Base-by-base conservation (phyloP, 208 protist genomes). In the Zelonia costaricensis region DNA sequence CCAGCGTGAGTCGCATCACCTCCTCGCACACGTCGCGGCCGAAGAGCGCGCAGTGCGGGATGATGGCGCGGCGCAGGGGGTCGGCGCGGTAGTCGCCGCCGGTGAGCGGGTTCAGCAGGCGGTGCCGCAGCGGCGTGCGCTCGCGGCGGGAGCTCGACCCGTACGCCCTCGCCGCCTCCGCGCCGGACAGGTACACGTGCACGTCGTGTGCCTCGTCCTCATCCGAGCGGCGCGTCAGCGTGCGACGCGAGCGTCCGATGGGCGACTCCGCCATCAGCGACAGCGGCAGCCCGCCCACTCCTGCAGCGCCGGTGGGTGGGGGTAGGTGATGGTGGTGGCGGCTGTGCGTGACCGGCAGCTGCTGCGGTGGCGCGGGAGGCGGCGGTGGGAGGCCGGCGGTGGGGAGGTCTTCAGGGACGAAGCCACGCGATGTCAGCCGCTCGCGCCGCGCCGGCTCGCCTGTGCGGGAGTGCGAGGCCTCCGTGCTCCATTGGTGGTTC, bases 11-110 rank as follows among this genome's bases (percentile, higher is more conserved):
- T 22, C 52, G 57, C 30, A 73, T 22, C 43, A 73, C 51, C 35
- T 73, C 66, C 27, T 73, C 66, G 20, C 58, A 65, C 4, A 73
- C 49, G 13, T 73, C 58, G 13, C 66, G 57, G 3, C 49, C 18
- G 36, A 73, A 56, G 27, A 73, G 28, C n/a, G 58, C 66, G 38
- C 46, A 66, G 59, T 66, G 62, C n/a, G 66, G 66, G 7, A 61
- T 61, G 53, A 73, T 73, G 42, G 58, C 39, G 43, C 59, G 66
- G 0, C 48, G 57, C 28, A 73, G 45, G 1, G 58, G 52, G 30
- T 73, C 58, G 20, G 55, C 48, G 27, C 20, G 47, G 36, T 43
- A 39, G 22, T 62, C 33, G 15, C 25, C n/a, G 33, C 31, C 20
- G 28, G 27, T 28, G 4, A 73, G 36, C 18, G 66, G 66, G 30